These are phyloP conservation scores for Teratosphaeria epicoccoides DNA, from an alignment of 2,329 filamentous ascomycete species.

Conservation along the genomic window DNA sequence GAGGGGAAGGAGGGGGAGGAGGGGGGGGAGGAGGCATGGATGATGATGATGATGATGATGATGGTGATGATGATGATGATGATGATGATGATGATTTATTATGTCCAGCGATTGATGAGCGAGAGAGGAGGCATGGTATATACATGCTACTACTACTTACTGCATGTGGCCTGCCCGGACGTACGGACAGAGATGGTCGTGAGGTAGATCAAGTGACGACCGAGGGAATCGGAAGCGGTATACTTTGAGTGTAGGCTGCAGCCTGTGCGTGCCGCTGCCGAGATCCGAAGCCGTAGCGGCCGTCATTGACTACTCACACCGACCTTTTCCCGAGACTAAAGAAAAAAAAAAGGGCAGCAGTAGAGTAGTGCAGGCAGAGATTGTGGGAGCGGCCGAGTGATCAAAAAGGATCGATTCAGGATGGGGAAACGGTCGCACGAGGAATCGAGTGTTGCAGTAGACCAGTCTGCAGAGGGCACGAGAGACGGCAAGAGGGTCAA, in stretches of 20 bases:
- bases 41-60: neutral
- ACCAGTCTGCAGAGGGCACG: conserved; percentile 8
- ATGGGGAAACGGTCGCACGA: conserved; percentile 16
- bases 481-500: conserved; percentile 13
- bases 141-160: too few relatives aligned
- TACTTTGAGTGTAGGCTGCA: neutral
- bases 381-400: too few relatives aligned
- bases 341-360: too few relatives aligned
- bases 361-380: too few relatives aligned
- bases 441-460: conserved; percentile 7
- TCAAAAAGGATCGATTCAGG: neutral
- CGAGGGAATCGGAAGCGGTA: too few relatives aligned
- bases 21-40: neutral
- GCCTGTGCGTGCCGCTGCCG: neutral
- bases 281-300: neutral
- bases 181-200: neutral
- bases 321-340: too few relatives aligned
- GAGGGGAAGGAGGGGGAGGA: conserved; percentile 7
- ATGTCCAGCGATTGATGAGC: too few relatives aligned
- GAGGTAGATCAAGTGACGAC: too few relatives aligned
- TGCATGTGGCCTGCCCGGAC: neutral
- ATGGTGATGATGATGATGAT: too few relatives aligned
- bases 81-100: too few relatives aligned
- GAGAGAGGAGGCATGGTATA: too few relatives aligned
- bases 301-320: too few relatives aligned